Evolutionary conservation across 352 stramenopile species (phyloP), one percentile per base, ranked within the genome.

Genomic region (Phytophthora pseudosyringae): DNA sequence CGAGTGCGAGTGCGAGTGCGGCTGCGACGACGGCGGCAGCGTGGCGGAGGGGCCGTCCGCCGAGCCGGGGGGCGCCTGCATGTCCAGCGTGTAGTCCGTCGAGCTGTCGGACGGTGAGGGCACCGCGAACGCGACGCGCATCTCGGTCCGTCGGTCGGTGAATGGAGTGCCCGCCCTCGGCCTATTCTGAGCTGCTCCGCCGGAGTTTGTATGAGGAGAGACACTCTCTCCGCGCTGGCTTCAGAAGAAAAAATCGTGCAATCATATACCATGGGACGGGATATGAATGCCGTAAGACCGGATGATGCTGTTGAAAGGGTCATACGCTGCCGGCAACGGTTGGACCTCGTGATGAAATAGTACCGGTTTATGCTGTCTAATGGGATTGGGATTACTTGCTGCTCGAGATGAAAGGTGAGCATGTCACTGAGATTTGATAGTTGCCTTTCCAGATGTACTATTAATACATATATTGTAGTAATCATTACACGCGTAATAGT

Each of bases 121-220:
- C 65, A 86, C 78, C 41, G 73, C 78, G 62, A 93, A 93, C 69
- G 90, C 84, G 53, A 91, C 84, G 52, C 75, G 73, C 81, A 90
- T 91, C 16, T 38, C 47, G 46, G 46, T 52, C 51, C 52, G 29
- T 64, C 29, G 32, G 41, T 50, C 31, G 15, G n/a, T 57, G 26
- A 32, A 41, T 26, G 32, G 15, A 59, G 38, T 50, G 31, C 31
- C 38, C 12, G 15, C 16, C 16, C 25, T 43, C n/a, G 18, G 40
- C 46, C 61, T 69, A 69, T 69, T 69, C 33, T 69, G 32, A 61
- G 53, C 39, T 60, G 18, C 31, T 35, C 2, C 1, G 21, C 21
- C 21, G 21, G 21, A 21, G 2, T 26, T 46, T n/a, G 48, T 46
- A 46, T 57, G 49, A 57, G 35, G 21, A 32, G 16, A n/a, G 21